phyloP scores from a whole-genome alignment of 768 basidiomycete species.

The Tulasnella sp. region DNA sequence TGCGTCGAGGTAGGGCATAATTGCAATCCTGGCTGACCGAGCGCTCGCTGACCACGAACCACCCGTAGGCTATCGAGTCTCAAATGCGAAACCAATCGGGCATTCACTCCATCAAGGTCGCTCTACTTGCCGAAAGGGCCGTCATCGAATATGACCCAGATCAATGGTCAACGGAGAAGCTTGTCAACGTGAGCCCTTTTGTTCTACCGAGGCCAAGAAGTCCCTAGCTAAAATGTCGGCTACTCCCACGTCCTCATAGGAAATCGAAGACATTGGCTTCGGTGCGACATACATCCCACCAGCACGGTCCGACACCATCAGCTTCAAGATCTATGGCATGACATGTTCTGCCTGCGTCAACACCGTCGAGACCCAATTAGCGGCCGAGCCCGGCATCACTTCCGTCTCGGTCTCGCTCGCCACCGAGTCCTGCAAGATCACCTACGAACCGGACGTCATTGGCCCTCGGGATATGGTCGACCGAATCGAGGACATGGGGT shows the following conservation, averaged over 20 bases:
- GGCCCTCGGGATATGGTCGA: slow-evolving; percentile 84
- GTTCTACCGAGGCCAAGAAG: background rate
- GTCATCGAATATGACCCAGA: slow-evolving; percentile 79
- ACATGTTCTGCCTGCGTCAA: slow-evolving; percentile 74
- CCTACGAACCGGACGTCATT: slow-evolving; percentile 61
- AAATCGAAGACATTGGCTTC: slow-evolving; percentile 89
- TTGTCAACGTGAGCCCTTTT: slow-evolving; percentile 48
- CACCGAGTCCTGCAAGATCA: slow-evolving; percentile 61
- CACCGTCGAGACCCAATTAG: slow-evolving; percentile 61
- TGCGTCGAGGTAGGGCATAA: slow-evolving; percentile 64
- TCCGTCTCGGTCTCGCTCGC: slow-evolving; percentile 62
- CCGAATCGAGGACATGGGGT: slow-evolving; percentile 77
- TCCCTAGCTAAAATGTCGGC: background rate
- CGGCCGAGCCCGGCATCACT: slow-evolving; percentile 58
- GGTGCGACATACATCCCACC: slow-evolving; percentile 70
- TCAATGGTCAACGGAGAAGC: slow-evolving; percentile 69
- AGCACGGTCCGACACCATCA: slow-evolving; percentile 51
- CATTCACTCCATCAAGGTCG: slow-evolving; percentile 87
- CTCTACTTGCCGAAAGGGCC: slow-evolving; percentile 89
- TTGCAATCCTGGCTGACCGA: slow-evolving; percentile 2
- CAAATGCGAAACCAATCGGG: slow-evolving; percentile 75
- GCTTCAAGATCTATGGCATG: slow-evolving; percentile 82
- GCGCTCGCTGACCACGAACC: background rate
- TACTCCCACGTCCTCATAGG: slow-evolving; percentile 34
- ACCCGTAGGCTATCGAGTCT: slow-evolving; percentile 65